phyloP scores from a whole-genome alignment of 2,329 filamentous ascomycete species.

The Sclerotinia sclerotiorum region DNA sequence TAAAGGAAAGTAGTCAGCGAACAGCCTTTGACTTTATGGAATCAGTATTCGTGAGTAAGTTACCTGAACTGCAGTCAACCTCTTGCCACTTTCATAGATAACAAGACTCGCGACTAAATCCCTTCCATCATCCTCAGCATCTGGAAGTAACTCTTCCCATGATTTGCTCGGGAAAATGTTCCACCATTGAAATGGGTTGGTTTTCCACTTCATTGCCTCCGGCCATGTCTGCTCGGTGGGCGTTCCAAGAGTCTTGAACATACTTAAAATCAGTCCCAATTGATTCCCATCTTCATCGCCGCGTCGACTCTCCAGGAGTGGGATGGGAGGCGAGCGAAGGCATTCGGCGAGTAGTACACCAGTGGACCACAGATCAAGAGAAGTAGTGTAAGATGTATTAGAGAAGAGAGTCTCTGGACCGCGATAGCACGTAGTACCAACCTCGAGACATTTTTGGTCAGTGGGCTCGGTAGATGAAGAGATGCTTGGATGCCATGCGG shows the following conservation, averaged over 20 bases:
- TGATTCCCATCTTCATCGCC: conserved; percentile 82
- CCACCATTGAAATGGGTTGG: conserved; percentile 90
- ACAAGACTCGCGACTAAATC: conserved; percentile 69
- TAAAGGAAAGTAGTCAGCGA: conserved; percentile 4
- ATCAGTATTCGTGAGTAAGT: neutral
- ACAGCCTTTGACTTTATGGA: neutral
- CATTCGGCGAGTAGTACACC: conserved; percentile 83
- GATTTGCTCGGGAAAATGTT: conserved; percentile 64
- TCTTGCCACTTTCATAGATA: conserved; percentile 65
- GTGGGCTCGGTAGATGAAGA: conserved; percentile 58
- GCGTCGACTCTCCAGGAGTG: conserved; percentile 78
- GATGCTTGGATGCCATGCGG: conserved; percentile 71
- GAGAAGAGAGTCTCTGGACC: conserved; percentile 90
- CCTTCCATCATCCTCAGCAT: conserved; percentile 56
- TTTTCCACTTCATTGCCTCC: conserved; percentile 64
- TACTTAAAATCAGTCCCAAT: conserved; percentile 83
- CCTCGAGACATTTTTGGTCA: conserved; percentile 78
- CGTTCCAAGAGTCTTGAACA: conserved; percentile 89
- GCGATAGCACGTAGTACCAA: conserved; percentile 89
- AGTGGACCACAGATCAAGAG: conserved; percentile 85
- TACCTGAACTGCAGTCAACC: conserved; percentile 67
- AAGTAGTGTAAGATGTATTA: conserved; percentile 66
- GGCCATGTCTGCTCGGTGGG: conserved; percentile 82
- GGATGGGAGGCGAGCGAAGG: conserved; percentile 52
- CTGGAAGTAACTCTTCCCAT: conserved; percentile 71